Base-by-base conservation (phyloP, 2,329 filamentous ascomycete species). In the Alternaria panax region DNA sequence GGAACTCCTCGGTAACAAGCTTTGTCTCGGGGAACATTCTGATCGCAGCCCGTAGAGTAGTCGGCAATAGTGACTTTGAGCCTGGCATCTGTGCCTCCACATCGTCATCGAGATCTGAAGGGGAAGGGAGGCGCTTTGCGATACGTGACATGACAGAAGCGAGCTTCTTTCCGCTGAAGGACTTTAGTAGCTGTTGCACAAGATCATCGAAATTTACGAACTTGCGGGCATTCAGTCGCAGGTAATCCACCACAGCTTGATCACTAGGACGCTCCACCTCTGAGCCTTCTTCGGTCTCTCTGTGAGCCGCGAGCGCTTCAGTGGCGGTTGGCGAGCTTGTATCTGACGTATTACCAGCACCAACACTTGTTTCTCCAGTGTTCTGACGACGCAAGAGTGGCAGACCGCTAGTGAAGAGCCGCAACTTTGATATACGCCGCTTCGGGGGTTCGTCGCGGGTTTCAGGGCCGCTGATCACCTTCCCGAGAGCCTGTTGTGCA, bases 11-110 rank as follows among this genome's bases (percentile, higher is more conserved):
- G 2, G 61, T 56, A 27, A 78, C 62, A 9, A 69, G 20, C 41
- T 65, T 65, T 2, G 55, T 51, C 27, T 74, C 64, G 2, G 73
- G 62, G 5, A 71, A 65, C 4, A 75, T 40, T 16, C 57, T 69
- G 11, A 74, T 60, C 7, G 59, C 61, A 22, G 66, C 60, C 28
- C 65, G 65, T n/a, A 75, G 43, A 3, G 67, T 71, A 2, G 69
- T 67, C 5, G 70, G 71, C 12, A 63, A 28, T 1, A 45, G 34
- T 12, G 30, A 40, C 5, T 22, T 8, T 6, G 32, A 42, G 20
- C 16, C 41, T 24, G 36, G 28, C 7, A 25, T 7, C 3, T 59
- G 45, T 4, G 24, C 43, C 4, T 61, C 59, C 4, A 36, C 38
- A 1, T 68, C 66, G 18, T 60, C 51, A 2, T 52, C 60, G 18